phyloP scores from a whole-genome alignment of 2,329 filamentous ascomycete genomes.

The Pseudocercospora crystallina region DNA sequence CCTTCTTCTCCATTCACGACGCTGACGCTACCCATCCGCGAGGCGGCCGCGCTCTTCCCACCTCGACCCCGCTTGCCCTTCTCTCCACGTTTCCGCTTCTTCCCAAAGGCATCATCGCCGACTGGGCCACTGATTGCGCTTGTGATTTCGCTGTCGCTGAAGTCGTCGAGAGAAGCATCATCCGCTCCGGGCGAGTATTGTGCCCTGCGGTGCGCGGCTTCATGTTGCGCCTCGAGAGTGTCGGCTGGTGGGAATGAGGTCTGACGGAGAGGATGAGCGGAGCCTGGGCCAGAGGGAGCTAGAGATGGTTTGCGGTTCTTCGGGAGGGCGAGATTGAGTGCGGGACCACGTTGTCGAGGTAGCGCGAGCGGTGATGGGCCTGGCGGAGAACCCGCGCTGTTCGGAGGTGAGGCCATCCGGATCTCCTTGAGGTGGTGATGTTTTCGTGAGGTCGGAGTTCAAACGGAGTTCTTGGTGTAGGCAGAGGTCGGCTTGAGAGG shows the following conservation, averaged over 20 bases:
- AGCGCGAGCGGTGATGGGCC: conserved; percentile 24
- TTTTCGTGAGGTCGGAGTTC: not conserved
- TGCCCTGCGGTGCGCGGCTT: conserved; percentile 18
- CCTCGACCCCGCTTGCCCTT: conserved; percentile 28
- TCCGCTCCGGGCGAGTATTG: conserved; percentile 30
- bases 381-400: conserved; percentile 27
- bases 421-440: not conserved
- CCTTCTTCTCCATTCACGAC: conserved; percentile 37
- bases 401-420: conserved; percentile 26
- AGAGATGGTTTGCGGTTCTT: conserved; percentile 69
- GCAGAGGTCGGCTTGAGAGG: too few relatives aligned
- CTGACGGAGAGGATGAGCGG: conserved; percentile 71
- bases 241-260: conserved; percentile 71
- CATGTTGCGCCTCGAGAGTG: conserved; percentile 53
- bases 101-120: conserved; percentile 39
- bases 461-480: too few relatives aligned
- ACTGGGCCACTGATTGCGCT: conserved; percentile 36
- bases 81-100: conserved; percentile 33
- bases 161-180: conserved; percentile 31
- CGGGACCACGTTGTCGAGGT: conserved; percentile 59
- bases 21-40: conserved; percentile 23
- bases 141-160: conserved; percentile 37
- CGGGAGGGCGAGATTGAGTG: conserved; percentile 55
- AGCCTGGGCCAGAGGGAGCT: conserved; percentile 50
- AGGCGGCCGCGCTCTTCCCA: conserved; percentile 15